Base-by-base conservation (phyloP, 208 protist species). In the Acanthamoeba sp. region DNA sequence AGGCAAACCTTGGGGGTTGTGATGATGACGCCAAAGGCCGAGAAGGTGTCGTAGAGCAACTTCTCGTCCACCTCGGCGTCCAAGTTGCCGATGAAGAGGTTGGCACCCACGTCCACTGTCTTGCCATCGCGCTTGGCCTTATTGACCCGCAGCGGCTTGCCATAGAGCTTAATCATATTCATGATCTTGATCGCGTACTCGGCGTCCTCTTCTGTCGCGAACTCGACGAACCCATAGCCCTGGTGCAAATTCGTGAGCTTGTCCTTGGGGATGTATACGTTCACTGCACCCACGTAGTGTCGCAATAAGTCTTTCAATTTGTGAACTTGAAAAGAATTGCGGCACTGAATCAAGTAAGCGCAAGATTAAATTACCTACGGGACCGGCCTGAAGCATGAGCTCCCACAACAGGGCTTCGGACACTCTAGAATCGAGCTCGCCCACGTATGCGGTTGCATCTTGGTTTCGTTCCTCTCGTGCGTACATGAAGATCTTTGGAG, bases 1-100 rank as follows among this genome's bases (percentile, higher is more conserved):
- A 32, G 40, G 91, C 9, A 3, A 29, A 96, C 90, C 88, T 97
- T 97, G 29, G 97, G 97, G 29, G 96, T 95, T 18, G 76, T 89
- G 34, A 98, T 50, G 71, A 98, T 97, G 42, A 94, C 91, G 45
- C 98, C 98, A 96, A 99, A 99, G 38, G 95, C 94, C 42, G 62
- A 92, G 94, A 99, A 99, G 52, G 98, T 98, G 90, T 99, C 97
- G 76, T 97, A 96, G 20, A 99, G 93, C 80, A 98, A 55, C 92
- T 98, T 97, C 96, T 99, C 98, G 93, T 99, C 98, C 14, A 99
- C 97, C 48, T 98, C 97, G 34, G 95, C 52, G 91, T 97, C 98
- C 3, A 99, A 94, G 94, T 99, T 99, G 91, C 98, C 98, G 71
- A 99, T 95, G 95, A 99, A 99, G 6, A 99, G 91, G 94, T 99